These are phyloP conservation scores for Pythium aristosporum DNA, from an alignment of 352 stramenopile species.

Conservation along the genomic window DNA sequence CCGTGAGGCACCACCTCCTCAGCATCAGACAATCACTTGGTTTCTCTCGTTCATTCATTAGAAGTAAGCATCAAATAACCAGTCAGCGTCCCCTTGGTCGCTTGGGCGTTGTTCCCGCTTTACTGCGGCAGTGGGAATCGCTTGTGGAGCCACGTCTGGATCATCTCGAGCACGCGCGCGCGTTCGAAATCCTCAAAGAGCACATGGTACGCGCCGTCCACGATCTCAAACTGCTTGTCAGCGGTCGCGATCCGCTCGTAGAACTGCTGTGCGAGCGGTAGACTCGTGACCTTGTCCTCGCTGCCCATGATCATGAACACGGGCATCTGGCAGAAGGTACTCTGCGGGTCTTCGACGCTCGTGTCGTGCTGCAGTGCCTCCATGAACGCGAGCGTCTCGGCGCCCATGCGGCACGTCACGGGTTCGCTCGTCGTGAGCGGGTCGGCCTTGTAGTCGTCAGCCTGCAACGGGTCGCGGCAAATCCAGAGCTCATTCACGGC, in stretches of 20 bases:
- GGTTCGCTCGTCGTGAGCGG: slow-evolving; percentile 18
- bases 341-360: slow-evolving; percentile 14
- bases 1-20: no score
- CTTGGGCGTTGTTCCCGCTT: no score
- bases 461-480: slow-evolving; percentile 20
- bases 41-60: no score
- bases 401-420: slow-evolving; percentile 23
- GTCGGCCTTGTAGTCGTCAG: slow-evolving; percentile 20
- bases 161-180: slow-evolving; percentile 41
- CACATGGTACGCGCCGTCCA: slow-evolving; percentile 52
- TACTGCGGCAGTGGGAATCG: slow-evolving; percentile 27
- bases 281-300: slow-evolving; percentile 25
- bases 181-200: slow-evolving; percentile 66
- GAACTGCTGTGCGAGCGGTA: slow-evolving; percentile 47
- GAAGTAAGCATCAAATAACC: no score
- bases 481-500: slow-evolving; percentile 22
- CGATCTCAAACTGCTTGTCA: slow-evolving; percentile 64
- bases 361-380: slow-evolving; percentile 10
- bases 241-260: slow-evolving; percentile 33
- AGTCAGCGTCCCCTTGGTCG: no score
- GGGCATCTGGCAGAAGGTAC: slow-evolving; percentile 16
- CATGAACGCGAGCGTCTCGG: slow-evolving; percentile 23
- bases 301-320: slow-evolving; percentile 24
- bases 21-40: no score
- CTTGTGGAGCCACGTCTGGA: slow-evolving; percentile 46